Percentiles rank a stretch among this genome's conserved stretches.
Evolutionary conservation across 1,284 basidiomycete genomes (phyloP).

Genomic region (Cryptococcus amylolentus): DNA sequence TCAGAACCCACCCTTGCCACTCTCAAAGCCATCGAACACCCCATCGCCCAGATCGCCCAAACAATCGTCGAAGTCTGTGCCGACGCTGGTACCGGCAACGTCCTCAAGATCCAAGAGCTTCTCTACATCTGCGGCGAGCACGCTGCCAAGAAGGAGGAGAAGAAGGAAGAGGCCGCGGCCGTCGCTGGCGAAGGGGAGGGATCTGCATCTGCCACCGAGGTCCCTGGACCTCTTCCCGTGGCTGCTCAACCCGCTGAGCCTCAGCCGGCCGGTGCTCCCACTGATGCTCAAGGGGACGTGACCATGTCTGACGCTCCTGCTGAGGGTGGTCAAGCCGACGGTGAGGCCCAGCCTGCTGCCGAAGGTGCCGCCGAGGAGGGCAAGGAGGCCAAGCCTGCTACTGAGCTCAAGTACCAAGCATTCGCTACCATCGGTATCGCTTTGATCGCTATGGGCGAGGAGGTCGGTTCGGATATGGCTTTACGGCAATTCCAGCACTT

Average conservation of each 20-base stretch:
- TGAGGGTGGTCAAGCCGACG: slow-evolving; percentile 3
- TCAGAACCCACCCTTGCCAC: slow-evolving; percentile 95
- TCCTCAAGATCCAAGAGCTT: slow-evolving; percentile 89
- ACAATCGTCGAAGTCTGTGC: slow-evolving; percentile 92
- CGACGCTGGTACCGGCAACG: slow-evolving; percentile 93
- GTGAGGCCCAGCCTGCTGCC: slow-evolving; percentile 13
- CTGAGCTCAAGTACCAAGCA: slow-evolving; percentile 82
- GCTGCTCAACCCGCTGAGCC: slow-evolving; percentile 9
- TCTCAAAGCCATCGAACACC: slow-evolving; percentile 90
- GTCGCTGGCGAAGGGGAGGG: slow-evolving; percentile 22
- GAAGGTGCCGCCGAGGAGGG: slow-evolving; percentile 38
- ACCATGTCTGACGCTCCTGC: slow-evolving; percentile 21
- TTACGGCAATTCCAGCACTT: slow-evolving; percentile 91
- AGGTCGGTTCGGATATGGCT: slow-evolving; percentile 96
- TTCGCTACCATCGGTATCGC: slow-evolving; percentile 94
- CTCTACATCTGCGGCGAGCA: slow-evolving; percentile 93
- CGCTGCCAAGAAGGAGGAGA: slow-evolving; percentile 56
- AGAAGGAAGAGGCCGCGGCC: slow-evolving; percentile 27
- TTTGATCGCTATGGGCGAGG: slow-evolving; percentile 96
- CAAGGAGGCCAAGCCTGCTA: slow-evolving; percentile 57
- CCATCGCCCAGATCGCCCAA: slow-evolving; percentile 83
- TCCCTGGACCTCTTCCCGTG: slow-evolving; percentile 13
- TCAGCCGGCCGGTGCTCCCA: slow-evolving; percentile 9
- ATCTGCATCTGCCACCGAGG: slow-evolving; percentile 28
- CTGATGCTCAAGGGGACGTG: slow-evolving; percentile 26